These are phyloP conservation scores for Astrocystis sublimbata DNA, from an alignment of 495 filamentous ascomycete genomes.

Conservation along the genomic window DNA sequence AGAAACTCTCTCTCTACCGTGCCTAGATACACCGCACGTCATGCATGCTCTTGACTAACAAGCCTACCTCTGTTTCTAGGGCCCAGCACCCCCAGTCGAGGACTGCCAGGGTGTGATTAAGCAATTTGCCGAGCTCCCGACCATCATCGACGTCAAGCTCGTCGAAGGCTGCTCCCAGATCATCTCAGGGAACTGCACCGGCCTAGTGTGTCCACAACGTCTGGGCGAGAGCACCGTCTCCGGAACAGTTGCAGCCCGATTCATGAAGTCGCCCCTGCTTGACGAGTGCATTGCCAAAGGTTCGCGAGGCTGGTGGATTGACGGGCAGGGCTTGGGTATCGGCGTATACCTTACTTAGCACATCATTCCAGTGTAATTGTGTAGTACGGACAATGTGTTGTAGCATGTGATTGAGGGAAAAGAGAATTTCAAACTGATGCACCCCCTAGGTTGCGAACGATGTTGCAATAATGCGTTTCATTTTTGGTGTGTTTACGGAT, in stretches of 20 bases:
- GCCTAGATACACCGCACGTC: not conserved
- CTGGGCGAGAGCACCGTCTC: conserved; percentile 26
- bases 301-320: conserved; percentile 32
- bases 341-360: conserved; percentile 31
- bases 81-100: conserved; percentile 27
- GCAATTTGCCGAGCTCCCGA: conserved; percentile 22
- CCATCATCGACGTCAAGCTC: conserved; percentile 28
- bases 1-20: not conserved
- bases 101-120: conserved; percentile 29
- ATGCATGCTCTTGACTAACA: not conserved
- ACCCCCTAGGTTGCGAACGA: too few relatives aligned
- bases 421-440: too few relatives aligned
- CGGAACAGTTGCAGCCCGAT: conserved; percentile 27
- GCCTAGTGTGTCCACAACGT: conserved; percentile 29
- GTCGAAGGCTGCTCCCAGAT: conserved; percentile 30
- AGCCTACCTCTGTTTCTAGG: conserved; percentile 14
- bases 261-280: conserved; percentile 26
- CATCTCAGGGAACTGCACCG: conserved; percentile 31
- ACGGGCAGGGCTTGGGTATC: conserved; percentile 24
- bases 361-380: not conserved
- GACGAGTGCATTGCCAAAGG: conserved; percentile 33
- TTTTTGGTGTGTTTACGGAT: not conserved
- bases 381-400: not conserved
- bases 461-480: not conserved
- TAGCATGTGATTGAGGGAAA: too few relatives aligned